A percentile compares a stretch with the other conserved stretches of the same genome.
phyloP scores from a whole-genome alignment of 176 grass and related monocot genomes.

The Triticum aestivum region DNA sequence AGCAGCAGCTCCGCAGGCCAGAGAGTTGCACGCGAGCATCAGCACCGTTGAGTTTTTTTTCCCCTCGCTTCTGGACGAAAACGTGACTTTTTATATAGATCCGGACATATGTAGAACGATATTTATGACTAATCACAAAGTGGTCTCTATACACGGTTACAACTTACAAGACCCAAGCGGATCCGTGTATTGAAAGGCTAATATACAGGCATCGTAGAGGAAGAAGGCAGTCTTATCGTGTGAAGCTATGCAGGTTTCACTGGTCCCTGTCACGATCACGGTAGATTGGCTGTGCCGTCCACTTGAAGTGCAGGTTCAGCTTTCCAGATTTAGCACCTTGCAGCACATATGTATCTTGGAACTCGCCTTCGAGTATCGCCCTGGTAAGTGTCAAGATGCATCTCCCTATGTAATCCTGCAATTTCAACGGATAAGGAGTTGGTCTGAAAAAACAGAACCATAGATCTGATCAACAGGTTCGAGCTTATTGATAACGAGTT shows the following conservation, averaged over 20 bases:
- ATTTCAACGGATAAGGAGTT: slow-evolving; percentile 1
- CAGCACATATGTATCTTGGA: slow-evolving; percentile 65
- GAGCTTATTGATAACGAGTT: neutral
- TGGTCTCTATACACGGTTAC: too few species aligned
- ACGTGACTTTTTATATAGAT: too few species aligned
- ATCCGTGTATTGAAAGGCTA: slow-evolving; percentile 1
- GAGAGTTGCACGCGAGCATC: too few species aligned
- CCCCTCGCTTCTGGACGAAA: too few species aligned
- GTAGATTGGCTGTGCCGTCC: slow-evolving; percentile 87
- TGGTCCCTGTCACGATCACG: slow-evolving; percentile 57
- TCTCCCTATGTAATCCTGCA: slow-evolving; percentile 85
- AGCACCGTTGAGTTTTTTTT: too few species aligned
- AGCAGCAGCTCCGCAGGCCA: too few species aligned
- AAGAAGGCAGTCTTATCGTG: neutral
- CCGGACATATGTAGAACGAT: too few species aligned
- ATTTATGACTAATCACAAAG: too few species aligned
- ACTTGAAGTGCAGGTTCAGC: slow-evolving; percentile 83
- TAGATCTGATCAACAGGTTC: neutral
- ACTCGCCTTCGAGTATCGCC: slow-evolving; percentile 82
- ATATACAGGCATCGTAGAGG: neutral
- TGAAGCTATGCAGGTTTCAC: slow-evolving; percentile 31
- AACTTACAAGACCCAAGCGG: neutral
- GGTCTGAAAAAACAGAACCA: neutral
- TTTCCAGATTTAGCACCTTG: slow-evolving; percentile 97
- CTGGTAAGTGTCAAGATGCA: slow-evolving; percentile 96